A percentile compares a stretch with the other conserved stretches of the same genome.
Conservation (phyloP, 768 basidiomycete species). For the Ramaria sp. region DNA sequence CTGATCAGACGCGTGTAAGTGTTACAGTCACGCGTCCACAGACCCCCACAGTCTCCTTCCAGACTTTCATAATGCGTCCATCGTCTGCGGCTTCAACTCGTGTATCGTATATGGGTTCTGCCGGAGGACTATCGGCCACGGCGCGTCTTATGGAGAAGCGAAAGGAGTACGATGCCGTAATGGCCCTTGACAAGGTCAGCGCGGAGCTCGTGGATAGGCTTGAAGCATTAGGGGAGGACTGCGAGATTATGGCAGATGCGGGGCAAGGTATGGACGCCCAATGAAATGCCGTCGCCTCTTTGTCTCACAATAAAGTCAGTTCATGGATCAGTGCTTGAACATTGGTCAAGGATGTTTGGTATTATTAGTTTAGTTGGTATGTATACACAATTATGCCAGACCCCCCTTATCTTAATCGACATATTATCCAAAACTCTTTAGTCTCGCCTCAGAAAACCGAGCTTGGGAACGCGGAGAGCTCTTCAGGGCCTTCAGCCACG, state of each 20-base stretch:
- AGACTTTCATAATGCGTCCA: slow-evolving; percentile 6
- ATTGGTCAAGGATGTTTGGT: slow-evolving; percentile 56
- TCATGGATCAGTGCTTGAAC: slow-evolving; percentile 7
- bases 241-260: slow-evolving; percentile 67
- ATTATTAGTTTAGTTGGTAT: slow-evolving; percentile 59
- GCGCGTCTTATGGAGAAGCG: slow-evolving; percentile 61
- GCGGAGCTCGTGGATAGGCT: slow-evolving; percentile 55
- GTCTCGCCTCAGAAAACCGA: neutral
- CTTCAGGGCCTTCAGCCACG: neutral
- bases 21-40: neutral
- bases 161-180: slow-evolving; percentile 69
- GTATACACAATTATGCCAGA: slow-evolving; percentile 17
- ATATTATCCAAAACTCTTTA: neutral
- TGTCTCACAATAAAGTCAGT: slow-evolving; percentile 1
- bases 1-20: neutral
- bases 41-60: neutral
- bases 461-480: neutral
- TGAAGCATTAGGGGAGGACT: slow-evolving; percentile 58
- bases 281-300: neutral
- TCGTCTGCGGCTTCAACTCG: slow-evolving; percentile 9
- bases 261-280: slow-evolving; percentile 40
- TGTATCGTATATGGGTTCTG: slow-evolving; percentile 6
- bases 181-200: slow-evolving; percentile 57
- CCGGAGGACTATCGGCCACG: slow-evolving; percentile 3
- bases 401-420: neutral